These are phyloP conservation scores for Fomitopsis palustris DNA, from an alignment of 1,284 basidiomycete genomes.

Conservation along the genomic window DNA sequence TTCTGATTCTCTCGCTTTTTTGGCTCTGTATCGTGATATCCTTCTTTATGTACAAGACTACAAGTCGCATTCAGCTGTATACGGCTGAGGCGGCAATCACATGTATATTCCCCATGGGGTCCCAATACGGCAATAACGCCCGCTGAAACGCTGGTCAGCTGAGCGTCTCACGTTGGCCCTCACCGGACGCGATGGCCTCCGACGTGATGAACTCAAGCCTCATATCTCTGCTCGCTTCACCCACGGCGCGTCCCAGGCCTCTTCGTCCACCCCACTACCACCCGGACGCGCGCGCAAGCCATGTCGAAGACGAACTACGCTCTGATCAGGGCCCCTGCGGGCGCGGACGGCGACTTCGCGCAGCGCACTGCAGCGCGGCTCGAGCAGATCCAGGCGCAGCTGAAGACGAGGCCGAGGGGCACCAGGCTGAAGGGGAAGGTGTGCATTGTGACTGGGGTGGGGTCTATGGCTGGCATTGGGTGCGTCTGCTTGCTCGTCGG, in stretches of 20 bases:
- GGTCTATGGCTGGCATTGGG: slow-evolving; percentile 85
- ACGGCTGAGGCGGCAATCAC: too few relatives aligned
- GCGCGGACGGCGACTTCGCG: slow-evolving; percentile 41
- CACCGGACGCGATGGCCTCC: background rate
- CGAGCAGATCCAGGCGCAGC: slow-evolving; percentile 67
- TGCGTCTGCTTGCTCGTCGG: slow-evolving; percentile 23
- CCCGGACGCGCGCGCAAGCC: background rate
- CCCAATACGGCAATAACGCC: too few relatives aligned
- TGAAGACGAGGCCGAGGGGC: slow-evolving; percentile 52
- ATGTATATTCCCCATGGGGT: too few relatives aligned
- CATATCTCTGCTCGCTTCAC: too few relatives aligned
- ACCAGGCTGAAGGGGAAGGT: slow-evolving; percentile 75
- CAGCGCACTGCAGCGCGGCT: slow-evolving; percentile 61
- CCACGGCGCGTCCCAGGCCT: too few relatives aligned
- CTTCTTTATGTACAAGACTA: too few relatives aligned
- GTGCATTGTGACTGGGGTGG: slow-evolving; percentile 88
- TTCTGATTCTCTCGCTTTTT: too few relatives aligned
- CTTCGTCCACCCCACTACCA: too few relatives aligned
- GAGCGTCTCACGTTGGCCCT: background rate
- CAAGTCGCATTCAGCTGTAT: too few relatives aligned
- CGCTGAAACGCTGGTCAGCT: background rate
- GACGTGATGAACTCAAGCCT: background rate
- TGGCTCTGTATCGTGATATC: too few relatives aligned
- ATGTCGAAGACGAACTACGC: background rate
- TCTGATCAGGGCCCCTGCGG: background rate